phyloP scores from a whole-genome alignment of 495 filamentous ascomycete genomes.

The Hypoxylon fuscum region DNA sequence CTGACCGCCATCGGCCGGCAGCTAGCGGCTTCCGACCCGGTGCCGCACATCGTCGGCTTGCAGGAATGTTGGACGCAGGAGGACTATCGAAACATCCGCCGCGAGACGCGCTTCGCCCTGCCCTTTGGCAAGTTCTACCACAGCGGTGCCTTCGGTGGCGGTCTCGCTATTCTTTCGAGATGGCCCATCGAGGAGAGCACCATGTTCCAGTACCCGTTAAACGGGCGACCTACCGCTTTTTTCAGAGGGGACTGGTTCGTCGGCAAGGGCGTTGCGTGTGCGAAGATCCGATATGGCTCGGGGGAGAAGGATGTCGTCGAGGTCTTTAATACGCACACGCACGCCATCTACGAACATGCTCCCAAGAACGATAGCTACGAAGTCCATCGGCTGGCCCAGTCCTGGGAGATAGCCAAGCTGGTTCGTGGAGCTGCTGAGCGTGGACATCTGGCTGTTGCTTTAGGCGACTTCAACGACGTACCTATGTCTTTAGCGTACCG shows the following conservation, averaged over 20 bases:
- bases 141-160: conserved; percentile 87
- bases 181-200: conserved; percentile 96
- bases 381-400: conserved; percentile 89
- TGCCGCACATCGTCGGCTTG: conserved; percentile 86
- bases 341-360: conserved; percentile 86
- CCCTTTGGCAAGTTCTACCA: conserved; percentile 95
- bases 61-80: conserved; percentile 96
- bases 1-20: conserved; percentile 83
- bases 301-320: conserved; percentile 75
- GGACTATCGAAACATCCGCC: conserved; percentile 85
- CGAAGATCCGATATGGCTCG: conserved; percentile 77
- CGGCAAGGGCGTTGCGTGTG: conserved; percentile 92
- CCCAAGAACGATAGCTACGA: conserved; percentile 77
- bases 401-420: conserved; percentile 96
- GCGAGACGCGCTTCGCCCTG: conserved; percentile 77
- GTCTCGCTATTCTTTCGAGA: conserved; percentile 89
- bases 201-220: conserved; percentile 89
- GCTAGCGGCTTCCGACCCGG: conserved; percentile 70
- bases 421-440: conserved; percentile 85
- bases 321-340: conserved; percentile 91
- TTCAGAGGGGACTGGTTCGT: conserved; percentile 95
- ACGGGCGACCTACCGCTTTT: conserved; percentile 92
- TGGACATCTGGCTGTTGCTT: conserved; percentile 82
- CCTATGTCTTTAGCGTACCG: conserved; percentile 87
- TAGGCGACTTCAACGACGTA: conserved; percentile 96